Percentiles rank a stretch among this genome's conserved stretches.
Evolutionary conservation across 2,329 filamentous ascomycete genomes (phyloP).

Genomic region (Colletotrichum sp.): DNA sequence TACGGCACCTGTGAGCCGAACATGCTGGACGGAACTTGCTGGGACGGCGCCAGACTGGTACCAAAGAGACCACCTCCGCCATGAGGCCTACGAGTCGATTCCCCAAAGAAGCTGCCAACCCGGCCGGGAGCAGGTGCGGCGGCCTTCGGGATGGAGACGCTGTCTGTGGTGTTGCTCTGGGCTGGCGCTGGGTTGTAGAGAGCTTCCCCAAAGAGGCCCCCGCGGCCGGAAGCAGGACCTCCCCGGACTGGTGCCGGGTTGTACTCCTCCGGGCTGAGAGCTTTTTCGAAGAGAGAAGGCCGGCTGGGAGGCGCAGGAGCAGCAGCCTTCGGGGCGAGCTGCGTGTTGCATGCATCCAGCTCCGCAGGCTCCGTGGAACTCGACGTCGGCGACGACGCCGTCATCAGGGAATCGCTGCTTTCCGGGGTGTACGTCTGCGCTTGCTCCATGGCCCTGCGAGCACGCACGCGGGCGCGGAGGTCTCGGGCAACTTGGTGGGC

Average conservation of each 20-base stretch:
- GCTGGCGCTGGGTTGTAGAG: background rate
- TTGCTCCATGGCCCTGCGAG: background rate
- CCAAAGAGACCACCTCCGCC: background rate
- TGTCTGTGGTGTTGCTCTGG: background rate
- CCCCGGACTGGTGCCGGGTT: background rate
- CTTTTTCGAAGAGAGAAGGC: accelerated
- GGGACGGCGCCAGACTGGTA: background rate
- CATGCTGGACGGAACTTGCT: background rate
- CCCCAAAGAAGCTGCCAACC: accelerated
- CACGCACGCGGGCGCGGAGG: background rate
- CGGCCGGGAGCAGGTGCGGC: background rate
- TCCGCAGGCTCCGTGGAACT: background rate
- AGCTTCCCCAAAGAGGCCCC: background rate
- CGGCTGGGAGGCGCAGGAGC: background rate
- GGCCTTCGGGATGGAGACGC: accelerated
- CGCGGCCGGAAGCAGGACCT: background rate
- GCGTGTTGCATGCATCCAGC: background rate
- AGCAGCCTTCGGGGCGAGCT: background rate
- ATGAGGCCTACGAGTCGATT: accelerated
- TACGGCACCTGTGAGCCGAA: accelerated
- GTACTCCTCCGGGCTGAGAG: background rate
- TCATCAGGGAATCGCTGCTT: background rate
- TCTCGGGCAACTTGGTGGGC: background rate
- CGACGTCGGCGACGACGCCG: background rate
- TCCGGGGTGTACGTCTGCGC: background rate